These are phyloP conservation scores for Apiospora koreana DNA, from an alignment of 2,329 filamentous ascomycete genomes.

Conservation along the genomic window DNA sequence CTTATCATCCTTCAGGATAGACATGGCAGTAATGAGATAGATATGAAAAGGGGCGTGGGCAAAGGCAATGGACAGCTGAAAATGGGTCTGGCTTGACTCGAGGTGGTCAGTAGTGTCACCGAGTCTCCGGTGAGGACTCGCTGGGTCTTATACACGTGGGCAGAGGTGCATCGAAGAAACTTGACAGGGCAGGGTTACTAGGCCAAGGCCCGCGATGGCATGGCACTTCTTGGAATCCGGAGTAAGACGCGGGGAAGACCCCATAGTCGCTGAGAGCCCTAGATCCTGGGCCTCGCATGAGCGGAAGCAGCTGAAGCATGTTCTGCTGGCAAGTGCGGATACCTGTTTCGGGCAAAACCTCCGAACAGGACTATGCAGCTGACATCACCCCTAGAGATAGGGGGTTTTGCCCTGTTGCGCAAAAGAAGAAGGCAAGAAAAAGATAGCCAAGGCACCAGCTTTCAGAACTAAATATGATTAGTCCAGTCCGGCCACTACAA, in stretches of 20 bases:
- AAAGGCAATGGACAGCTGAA: not conserved
- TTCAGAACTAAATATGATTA: too few species aligned
- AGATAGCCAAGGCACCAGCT: too few species aligned
- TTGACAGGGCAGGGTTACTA: too few species aligned
- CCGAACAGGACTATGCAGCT: not conserved
- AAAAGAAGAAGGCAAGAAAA: not conserved
- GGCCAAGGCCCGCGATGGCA: not conserved
- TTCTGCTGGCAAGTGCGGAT: too few species aligned
- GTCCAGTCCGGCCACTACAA: too few species aligned
- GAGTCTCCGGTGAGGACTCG: not conserved
- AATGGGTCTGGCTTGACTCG: not conserved
- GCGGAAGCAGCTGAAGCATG: not conserved
- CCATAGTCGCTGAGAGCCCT: too few species aligned
- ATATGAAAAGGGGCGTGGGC: not conserved
- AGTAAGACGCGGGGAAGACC: not conserved
- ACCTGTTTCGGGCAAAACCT: not conserved
- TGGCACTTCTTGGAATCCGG: not conserved
- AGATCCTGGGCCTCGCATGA: not conserved
- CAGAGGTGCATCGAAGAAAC: not conserved
- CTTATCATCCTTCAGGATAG: not conserved
- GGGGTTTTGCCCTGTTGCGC: too few species aligned
- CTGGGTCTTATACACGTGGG: not conserved
- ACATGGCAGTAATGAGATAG: not conserved
- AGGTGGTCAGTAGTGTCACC: not conserved
- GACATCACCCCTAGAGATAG: too few species aligned